phyloP scores from a whole-genome alignment of 495 filamentous ascomycete genomes.

The Neurospora terricola region DNA sequence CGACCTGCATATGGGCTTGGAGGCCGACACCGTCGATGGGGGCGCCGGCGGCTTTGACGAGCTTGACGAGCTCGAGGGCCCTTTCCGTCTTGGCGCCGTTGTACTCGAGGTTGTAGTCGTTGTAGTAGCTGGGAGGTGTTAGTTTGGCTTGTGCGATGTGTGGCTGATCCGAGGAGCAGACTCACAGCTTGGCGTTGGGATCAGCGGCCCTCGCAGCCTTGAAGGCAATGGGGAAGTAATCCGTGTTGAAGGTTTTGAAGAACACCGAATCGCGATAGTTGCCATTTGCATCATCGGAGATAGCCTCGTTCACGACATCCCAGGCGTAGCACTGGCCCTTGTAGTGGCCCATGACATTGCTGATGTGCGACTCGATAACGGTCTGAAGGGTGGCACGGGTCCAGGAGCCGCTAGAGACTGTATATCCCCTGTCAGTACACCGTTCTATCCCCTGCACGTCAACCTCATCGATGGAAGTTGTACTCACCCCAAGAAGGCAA shows the following conservation, averaged over 20 bases:
- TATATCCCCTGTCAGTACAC: conserved; percentile 35
- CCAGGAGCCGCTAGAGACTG: conserved; percentile 40
- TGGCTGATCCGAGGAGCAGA: background rate
- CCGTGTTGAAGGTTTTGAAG: conserved; percentile 32
- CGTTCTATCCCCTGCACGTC: background rate
- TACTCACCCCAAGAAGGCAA: conserved; percentile 43
- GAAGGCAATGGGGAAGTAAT: conserved; percentile 39
- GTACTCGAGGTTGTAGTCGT: conserved; percentile 58
- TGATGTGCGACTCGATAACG: conserved; percentile 37
- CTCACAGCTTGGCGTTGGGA: conserved; percentile 24
- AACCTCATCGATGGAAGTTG: background rate
- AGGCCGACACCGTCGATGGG: conserved; percentile 53
- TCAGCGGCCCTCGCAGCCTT: conserved; percentile 29
- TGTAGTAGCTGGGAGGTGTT: conserved; percentile 45
- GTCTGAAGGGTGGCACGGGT: conserved; percentile 40
- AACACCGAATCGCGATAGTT: conserved; percentile 31
- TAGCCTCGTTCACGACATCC: conserved; percentile 48
- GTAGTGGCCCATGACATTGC: conserved; percentile 43
- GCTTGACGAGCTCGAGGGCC: conserved; percentile 36
- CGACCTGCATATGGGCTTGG: conserved; percentile 49
- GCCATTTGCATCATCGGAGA: conserved; percentile 29
- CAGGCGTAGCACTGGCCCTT: conserved; percentile 38
- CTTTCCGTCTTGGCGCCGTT: conserved; percentile 38
- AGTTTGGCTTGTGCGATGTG: conserved; percentile 37
- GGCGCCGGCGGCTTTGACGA: conserved; percentile 36